Evolutionary conservation across 2,329 filamentous ascomycete genomes (phyloP), one percentile per base, ranked within the genome.

Genomic region (Bipolaris zeicola): DNA sequence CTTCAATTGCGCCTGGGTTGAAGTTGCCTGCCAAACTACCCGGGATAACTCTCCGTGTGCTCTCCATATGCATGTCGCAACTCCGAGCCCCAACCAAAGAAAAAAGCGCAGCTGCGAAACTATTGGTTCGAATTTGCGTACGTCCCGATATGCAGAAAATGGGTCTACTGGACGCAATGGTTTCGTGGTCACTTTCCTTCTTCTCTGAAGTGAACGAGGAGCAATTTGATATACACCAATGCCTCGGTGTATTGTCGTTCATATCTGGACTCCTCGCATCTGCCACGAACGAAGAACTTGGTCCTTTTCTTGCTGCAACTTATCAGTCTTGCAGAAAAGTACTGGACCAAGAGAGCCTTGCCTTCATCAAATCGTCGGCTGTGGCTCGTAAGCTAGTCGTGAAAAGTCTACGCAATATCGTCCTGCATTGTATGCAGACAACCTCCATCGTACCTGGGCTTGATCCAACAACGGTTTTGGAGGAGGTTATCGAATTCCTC

Each of bases 111-210:
- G 93, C 95, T n/a, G 92, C 89, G 57, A 82, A 86, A 2, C 81
- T 98, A 22, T 81, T 99, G 6, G 90, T 96, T 16, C 85, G 92
- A 43, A 81, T 97, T 43, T 86, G 88, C n/a, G 87, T 93, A 72
- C 86, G 95, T 14, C 87, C 86, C 44, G 95, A 99, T 73, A 96
- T 98, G 91, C 90, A 94, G 75, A 80, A 85, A 48, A 78, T 93
- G 8, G 87, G 89, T 0, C 79, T 98, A 3, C 80, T 95, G 33
- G 77, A 86, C 43, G 81, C 83, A 2, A 79, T 96, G 8, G 83
- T 92, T 2, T 73, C 83, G 31, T 96, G 91, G 90, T 86, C 89
- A 1, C 76, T 95, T 36, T 79, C 77, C 7, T 83, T 83, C 26
- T 78, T 96, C 3, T 77, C 80, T 1, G 81, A 81, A 0, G 69